These are phyloP conservation scores for Dichotomopilus funicola DNA, from an alignment of 2,329 filamentous ascomycete species.

Conservation along the genomic window DNA sequence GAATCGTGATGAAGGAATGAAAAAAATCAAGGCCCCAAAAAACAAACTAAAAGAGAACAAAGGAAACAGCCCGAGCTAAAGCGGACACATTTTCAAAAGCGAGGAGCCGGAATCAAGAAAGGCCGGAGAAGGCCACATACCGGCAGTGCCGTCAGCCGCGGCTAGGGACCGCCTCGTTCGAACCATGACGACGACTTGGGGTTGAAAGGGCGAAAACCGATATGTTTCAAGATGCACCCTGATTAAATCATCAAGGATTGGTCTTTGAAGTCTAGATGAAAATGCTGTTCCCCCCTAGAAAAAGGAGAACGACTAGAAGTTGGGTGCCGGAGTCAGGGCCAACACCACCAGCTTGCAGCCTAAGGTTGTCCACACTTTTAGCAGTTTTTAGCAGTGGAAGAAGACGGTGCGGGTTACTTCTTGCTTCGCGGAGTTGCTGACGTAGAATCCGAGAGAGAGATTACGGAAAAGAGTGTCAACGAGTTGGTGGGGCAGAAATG, in stretches of 20 bases:
- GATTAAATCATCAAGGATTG: not conserved
- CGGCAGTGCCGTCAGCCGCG: slow-evolving; percentile 13
- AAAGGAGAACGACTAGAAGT: too few species aligned
- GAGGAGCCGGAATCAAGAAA: not conserved
- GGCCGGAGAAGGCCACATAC: slow-evolving; percentile 11
- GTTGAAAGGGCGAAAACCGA: too few species aligned
- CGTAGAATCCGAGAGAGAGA: not conserved
- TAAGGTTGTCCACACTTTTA: not conserved
- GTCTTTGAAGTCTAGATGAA: not conserved
- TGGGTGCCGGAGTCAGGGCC: not conserved
- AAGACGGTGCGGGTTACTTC: not conserved
- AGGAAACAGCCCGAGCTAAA: too few species aligned
- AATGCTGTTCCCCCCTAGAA: too few species aligned
- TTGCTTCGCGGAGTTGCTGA: not conserved
- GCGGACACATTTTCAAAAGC: not conserved
- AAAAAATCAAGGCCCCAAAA: not conserved
- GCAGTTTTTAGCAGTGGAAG: not conserved
- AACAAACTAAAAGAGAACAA: too few species aligned
- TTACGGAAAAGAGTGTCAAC: not conserved
- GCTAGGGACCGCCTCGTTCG: slow-evolving; percentile 19
- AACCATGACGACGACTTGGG: slow-evolving; percentile 10
- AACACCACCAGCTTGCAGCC: not conserved
- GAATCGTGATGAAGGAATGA: not conserved
- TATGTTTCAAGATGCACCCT: too few species aligned
- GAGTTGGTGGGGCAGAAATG: not conserved